Evolutionary conservation across 176 grass and related monocot genomes (phyloP).

Genomic region (Paspalum notatum): DNA sequence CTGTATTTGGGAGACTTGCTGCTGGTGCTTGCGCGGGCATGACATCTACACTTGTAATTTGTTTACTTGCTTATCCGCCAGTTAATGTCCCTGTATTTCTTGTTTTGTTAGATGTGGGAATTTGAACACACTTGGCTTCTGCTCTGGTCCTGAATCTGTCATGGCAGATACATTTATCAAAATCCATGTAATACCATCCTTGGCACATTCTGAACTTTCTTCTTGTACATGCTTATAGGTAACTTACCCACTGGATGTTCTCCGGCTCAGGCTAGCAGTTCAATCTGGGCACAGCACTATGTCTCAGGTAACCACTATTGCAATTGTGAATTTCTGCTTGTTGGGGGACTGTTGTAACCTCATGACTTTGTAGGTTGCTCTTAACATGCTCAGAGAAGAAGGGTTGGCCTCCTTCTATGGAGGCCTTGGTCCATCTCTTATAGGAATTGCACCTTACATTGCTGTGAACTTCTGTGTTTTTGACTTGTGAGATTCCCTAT

Average conservation of each 20-base stretch:
- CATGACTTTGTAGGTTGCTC: slow-evolving; percentile 77
- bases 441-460: slow-evolving; percentile 96
- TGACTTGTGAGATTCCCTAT: slow-evolving; percentile 85
- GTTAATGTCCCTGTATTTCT: slow-evolving; percentile 9
- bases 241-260: slow-evolving; percentile 95
- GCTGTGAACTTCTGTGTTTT: slow-evolving; percentile 99
- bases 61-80: slow-evolving; percentile 38
- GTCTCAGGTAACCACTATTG: slow-evolving; percentile 71
- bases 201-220: slow-evolving; percentile 32
- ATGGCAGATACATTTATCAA: slow-evolving; percentile 2
- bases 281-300: slow-evolving; percentile 87
- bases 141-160: background rate
- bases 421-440: slow-evolving; percentile 94
- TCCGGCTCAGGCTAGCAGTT: slow-evolving; percentile 93
- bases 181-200: background rate
- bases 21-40: slow-evolving; percentile 99
- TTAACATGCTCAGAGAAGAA: slow-evolving; percentile 95
- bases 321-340: slow-evolving; percentile 2
- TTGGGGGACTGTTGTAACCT: slow-evolving; percentile 18
- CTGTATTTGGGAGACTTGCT: slow-evolving; percentile 86
- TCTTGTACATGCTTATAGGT: slow-evolving; percentile 61
- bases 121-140: background rate
- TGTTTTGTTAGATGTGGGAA: slow-evolving; percentile 16
- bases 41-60: slow-evolving; percentile 99
- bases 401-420: slow-evolving; percentile 85